These are phyloP conservation scores for Elymus sibiricus DNA, from an alignment of 176 grass and related monocot species.

Conservation along the genomic window DNA sequence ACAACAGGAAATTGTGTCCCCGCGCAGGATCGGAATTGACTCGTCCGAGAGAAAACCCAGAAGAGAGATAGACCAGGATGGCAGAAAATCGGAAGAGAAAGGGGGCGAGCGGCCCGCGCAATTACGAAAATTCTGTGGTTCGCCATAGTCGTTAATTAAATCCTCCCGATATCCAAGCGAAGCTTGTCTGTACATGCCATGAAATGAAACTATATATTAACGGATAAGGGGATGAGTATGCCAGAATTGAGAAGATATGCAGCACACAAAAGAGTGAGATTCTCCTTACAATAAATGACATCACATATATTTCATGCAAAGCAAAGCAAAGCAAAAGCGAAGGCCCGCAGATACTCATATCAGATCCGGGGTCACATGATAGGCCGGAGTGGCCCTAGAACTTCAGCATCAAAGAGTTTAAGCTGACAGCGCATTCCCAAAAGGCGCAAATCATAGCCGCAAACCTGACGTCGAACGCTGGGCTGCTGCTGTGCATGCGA, in stretches of 20 bases:
- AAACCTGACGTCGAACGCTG: conserved; percentile 12
- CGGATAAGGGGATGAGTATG: not conserved
- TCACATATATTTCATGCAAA: not conserved
- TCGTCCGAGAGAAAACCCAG: too few relatives aligned
- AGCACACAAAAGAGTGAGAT: not conserved
- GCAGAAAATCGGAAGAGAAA: too few relatives aligned
- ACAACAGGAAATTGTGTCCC: too few relatives aligned
- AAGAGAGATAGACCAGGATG: too few relatives aligned
- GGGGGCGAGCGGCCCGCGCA: too few relatives aligned
- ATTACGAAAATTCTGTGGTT: too few relatives aligned
- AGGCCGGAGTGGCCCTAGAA: not conserved
- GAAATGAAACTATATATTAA: not conserved
- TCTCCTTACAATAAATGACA: conserved; percentile 12
- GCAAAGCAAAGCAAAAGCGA: not conserved
- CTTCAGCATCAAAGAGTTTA: not conserved
- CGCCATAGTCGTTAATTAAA: too few relatives aligned
- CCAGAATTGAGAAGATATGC: conserved; percentile 10
- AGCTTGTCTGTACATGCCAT: not conserved
- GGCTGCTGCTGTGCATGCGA: not conserved
- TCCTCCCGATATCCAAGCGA: too few relatives aligned
- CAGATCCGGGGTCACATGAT: not conserved
- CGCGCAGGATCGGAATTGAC: too few relatives aligned
- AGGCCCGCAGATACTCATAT: not conserved
- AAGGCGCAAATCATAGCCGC: conserved; percentile 35
- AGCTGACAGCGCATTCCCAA: not conserved